These are phyloP conservation scores for Backusella psychrophila DNA, from an alignment of 192 early-diverging fungal genomes.

Conservation along the genomic window DNA sequence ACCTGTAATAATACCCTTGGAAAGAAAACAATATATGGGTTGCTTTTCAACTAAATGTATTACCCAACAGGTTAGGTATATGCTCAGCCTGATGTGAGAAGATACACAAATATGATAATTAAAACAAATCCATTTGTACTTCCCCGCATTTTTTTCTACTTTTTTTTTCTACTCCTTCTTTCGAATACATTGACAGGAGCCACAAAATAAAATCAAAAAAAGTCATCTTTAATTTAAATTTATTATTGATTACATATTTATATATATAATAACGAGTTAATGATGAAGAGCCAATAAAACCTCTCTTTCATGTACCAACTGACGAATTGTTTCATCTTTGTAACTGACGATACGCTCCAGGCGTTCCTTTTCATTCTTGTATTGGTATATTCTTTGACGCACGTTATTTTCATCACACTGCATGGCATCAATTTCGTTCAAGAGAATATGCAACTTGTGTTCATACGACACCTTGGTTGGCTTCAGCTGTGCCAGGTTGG, in stretches of 20 bases:
- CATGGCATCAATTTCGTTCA: conserved; percentile 18
- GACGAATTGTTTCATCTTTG: conserved; percentile 3
- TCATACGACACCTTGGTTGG: conserved; percentile 2
- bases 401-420: not conserved
- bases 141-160: not conserved
- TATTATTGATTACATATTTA: not conserved
- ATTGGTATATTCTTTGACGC: not conserved
- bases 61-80: not conserved
- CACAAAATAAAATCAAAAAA: not conserved
- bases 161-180: not conserved
- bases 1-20: not conserved
- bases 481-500: not conserved
- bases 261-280: not conserved
- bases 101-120: not conserved
- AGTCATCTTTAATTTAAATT: not conserved
- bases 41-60: not conserved
- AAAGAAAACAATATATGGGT: not conserved
- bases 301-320: conserved; percentile 1
- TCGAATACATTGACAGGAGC: too few species aligned
- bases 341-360: not conserved
- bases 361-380: not conserved
- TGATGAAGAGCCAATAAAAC: not conserved
- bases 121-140: not conserved
- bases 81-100: not conserved
- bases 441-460: conserved; percentile 7